Evolutionary conservation across 495 filamentous ascomycete species (phyloP).

Genomic region (Pseudoneurospora amorphoporcata): DNA sequence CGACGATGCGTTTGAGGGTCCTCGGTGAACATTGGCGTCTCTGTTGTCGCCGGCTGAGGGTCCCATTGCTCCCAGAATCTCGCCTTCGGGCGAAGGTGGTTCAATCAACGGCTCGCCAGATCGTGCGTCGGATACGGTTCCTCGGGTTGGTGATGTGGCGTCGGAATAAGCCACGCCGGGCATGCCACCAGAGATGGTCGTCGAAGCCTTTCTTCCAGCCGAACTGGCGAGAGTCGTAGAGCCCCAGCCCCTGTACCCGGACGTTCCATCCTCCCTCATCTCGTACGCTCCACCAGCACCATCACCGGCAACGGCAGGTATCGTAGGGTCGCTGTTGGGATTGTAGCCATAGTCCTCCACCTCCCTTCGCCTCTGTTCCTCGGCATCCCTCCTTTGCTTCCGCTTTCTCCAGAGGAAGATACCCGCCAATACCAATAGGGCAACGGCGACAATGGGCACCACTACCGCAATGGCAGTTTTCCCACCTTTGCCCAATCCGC

Average conservation of each 20-base stretch:
- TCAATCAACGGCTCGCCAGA: conserved; percentile 59
- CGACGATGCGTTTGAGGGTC: conserved; percentile 92
- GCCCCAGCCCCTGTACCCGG: conserved; percentile 93
- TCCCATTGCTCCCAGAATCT: conserved; percentile 61
- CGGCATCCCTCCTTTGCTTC: conserved; percentile 72
- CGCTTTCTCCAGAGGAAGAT: conserved; percentile 81
- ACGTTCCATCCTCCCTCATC: conserved; percentile 53
- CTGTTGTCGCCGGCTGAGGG: conserved; percentile 56
- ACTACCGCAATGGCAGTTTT: conserved; percentile 90
- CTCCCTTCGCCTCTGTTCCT: conserved; percentile 83
- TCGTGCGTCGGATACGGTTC: conserved; percentile 60
- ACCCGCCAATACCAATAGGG: conserved; percentile 62
- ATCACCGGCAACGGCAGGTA: conserved; percentile 52
- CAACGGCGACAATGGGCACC: conserved; percentile 82
- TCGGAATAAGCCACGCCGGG: conserved; percentile 61
- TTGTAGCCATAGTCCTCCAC: conserved; percentile 96
- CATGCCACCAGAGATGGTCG: conserved; percentile 74
- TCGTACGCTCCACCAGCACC: conserved; percentile 51
- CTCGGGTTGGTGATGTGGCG: conserved; percentile 58
- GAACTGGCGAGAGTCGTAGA: conserved; percentile 60
- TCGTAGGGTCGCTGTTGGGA: conserved; percentile 81
- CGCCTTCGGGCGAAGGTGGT: conserved; percentile 55
- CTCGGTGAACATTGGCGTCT: conserved; percentile 63
- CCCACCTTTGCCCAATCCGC: conserved; percentile 30
- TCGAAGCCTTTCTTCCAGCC: conserved; percentile 73